Base-by-base conservation (phyloP, 306 rosid genomes). In the Corylus heterophylla region DNA sequence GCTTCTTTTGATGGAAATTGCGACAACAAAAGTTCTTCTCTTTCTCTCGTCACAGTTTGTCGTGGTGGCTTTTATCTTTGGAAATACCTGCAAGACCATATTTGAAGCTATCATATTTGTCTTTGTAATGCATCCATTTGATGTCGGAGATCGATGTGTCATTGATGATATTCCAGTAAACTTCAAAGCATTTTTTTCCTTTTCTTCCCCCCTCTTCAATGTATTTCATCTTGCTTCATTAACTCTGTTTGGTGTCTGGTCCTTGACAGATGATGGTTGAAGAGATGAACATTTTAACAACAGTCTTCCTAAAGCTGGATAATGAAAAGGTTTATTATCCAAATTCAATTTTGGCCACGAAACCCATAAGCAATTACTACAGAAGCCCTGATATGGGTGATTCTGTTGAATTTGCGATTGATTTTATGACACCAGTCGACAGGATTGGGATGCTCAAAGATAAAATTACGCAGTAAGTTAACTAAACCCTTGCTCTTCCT, bases 71-170 rank as follows among this genome's bases (percentile, higher is more conserved):
- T 95, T 93, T 83, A 89, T 95, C 86, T 91, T 95, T 70, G 98
- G 97, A 64, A 92, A 91, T 90, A 90, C 98, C n/a, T 91, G 97
- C 94, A 93, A 93, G 80, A 90, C 86, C 59, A 82, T 90, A 77
- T 93, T 95, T 72, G 99, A 95, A 85, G 93, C 96, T 73, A 85
- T 95, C 78, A 82, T 95, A 48, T 95, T 93, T 5, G 99, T 95
- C 69, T 95, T 95, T 78, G 93, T 95, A 2, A 90, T 95, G 99
- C 99, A 95, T 79, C 99, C 99, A 8, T 95, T 93, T 75, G 99
- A 93, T 71, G 99, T 95, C 4, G 98, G 98, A 2, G 99, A 95
- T 74, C 97, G 91, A 45, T 95, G 98, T 58, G 96, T 91, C 42
- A 50, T 95, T 3, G 98, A 95, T 64, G 97, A 97, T 8, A 81